Base-by-base conservation (phyloP, 495 filamentous ascomycete species). In the Cudoniella acicularis region DNA sequence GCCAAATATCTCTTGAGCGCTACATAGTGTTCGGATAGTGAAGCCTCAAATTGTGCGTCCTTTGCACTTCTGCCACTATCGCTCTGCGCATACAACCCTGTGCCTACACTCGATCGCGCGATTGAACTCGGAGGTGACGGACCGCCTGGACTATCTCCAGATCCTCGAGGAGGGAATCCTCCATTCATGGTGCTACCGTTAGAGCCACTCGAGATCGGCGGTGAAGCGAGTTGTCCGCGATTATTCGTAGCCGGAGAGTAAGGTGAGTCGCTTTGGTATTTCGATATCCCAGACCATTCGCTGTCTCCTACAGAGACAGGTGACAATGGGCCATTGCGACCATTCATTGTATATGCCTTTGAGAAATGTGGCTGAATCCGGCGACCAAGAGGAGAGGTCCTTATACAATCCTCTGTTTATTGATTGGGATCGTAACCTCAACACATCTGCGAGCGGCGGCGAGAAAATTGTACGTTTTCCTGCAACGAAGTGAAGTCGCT, bases 111-210 rank as follows among this genome's bases (percentile, higher is more conserved):
- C 42, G 91, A 95, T 59, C 93, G 81, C 54, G 89, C 88, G 64
- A 96, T 81, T 11, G 92, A 96, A 65, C 80, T 84, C 25, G 93
- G 92, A 20, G 93, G 92, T 22, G 93, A 96, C 48, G 89, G 89
- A 25, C 83, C 87, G 49, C 86, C 76, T 48, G 73, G 61, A 51
- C 47, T 66, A 9, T 36, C 58, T 11, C 40, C 23, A 41, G 55
- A 73, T 77, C 72, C 76, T 69, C 52, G 74, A 72, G 77, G 73
- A 17, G 80, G 75, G 56, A 79, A 80, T 3, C 59, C 62, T 65
- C 79, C 72, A 70, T 81, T 87, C 72, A 86, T 81, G 53, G 77
- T 79, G 30, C 30, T 36, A 60, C 78, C 77, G 70, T 52, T 75
- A 75, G 86, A 82, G 26, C 81, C 78, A 60, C 81, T 84, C 36